A percentile compares a stretch with the other conserved stretches of the same genome.
Evolutionary conservation across 345 rosid species (phyloP).

Genomic region (Syzygium aromaticum): DNA sequence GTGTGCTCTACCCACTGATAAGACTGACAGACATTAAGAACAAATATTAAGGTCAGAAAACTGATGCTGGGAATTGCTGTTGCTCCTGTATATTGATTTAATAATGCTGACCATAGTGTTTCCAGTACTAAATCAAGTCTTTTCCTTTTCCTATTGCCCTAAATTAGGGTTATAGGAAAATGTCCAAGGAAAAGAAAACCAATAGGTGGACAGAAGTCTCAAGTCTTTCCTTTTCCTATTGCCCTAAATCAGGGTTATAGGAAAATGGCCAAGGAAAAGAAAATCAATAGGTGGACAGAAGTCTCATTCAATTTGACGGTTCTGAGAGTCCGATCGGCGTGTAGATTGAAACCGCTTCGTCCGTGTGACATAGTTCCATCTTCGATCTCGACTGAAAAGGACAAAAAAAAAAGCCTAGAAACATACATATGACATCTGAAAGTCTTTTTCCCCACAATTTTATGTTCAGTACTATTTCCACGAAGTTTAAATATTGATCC

Average conservation of each 20-base stretch:
- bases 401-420: background rate
- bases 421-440: background rate
- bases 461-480: background rate
- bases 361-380: background rate
- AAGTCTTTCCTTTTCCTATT: background rate
- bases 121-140: background rate
- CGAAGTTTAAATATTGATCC: background rate
- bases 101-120: background rate
- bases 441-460: background rate
- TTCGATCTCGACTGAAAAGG: background rate
- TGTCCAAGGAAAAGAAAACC: background rate
- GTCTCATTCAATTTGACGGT: background rate
- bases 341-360: background rate
- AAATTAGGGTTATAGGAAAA: background rate
- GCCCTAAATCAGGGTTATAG: background rate
- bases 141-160: background rate
- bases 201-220: background rate
- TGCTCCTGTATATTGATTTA: background rate
- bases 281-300: background rate
- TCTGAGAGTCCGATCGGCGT: background rate
- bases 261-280: background rate
- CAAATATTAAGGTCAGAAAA: background rate
- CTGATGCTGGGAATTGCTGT: background rate
- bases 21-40: background rate
- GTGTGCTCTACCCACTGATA: background rate